Conservation (phyloP, 73 alveolate species). For the Stentor coeruleus region DNA sequence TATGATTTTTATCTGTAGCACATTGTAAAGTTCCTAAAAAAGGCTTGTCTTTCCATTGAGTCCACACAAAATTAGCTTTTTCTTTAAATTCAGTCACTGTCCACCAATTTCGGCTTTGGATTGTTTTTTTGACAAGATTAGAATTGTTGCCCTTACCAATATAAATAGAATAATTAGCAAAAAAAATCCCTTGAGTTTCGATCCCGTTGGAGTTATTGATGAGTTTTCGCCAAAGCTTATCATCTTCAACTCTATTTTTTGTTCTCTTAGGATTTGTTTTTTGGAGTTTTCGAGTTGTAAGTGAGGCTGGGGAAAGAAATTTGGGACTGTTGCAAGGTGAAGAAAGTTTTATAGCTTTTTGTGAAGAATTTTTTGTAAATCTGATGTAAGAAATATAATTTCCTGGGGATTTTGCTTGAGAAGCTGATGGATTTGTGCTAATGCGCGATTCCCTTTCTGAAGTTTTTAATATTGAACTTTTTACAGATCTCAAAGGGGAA, state of each 20-base stretch:
- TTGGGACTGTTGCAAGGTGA: not conserved
- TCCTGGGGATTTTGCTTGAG: too few relatives aligned
- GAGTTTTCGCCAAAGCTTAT: constrained; percentile 2
- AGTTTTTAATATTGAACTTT: too few relatives aligned
- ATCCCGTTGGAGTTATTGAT: not conserved
- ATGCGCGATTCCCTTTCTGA: too few relatives aligned
- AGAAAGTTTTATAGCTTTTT: constrained; percentile 3
- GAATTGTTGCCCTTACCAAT: not conserved
- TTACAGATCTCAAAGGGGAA: too few relatives aligned
- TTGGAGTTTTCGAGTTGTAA: not conserved
- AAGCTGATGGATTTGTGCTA: too few relatives aligned
- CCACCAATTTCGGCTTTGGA: not conserved
- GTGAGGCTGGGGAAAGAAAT: not conserved
- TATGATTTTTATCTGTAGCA: too few relatives aligned
- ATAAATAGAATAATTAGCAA: not conserved
- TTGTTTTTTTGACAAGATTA: not conserved
- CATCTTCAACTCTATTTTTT: not conserved
- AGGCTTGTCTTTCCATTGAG: not conserved
- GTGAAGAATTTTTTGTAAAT: too few relatives aligned
- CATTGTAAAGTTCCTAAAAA: not conserved
- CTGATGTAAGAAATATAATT: too few relatives aligned
- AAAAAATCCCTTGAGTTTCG: constrained; percentile 1
- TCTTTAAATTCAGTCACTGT: not conserved
- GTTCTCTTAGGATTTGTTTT: too few relatives aligned
- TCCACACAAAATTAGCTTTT: not conserved